Evolutionary conservation across 106 monocot genomes (phyloP).

Genomic region (Ottelia alismoides): DNA sequence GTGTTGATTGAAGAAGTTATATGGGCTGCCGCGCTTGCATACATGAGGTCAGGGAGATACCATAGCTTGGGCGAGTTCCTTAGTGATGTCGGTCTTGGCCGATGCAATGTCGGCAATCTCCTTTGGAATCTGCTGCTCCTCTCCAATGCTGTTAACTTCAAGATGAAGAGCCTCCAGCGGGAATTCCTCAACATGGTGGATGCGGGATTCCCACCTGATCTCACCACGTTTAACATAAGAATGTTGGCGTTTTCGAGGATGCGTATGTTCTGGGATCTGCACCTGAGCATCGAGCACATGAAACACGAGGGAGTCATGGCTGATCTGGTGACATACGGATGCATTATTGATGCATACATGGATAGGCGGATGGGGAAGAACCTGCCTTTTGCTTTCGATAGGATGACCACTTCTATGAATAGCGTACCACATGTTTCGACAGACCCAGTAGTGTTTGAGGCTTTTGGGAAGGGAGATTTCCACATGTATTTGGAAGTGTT

Average conservation of each 20-base stretch:
- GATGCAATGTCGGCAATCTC: conserved; percentile 72
- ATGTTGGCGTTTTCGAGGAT: conserved; percentile 78
- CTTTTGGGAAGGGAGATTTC: conserved; percentile 88
- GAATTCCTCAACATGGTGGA: conserved; percentile 75
- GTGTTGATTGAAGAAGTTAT: conserved; percentile 61
- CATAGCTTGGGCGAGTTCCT: conserved; percentile 70
- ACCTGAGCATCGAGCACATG: conserved; percentile 87
- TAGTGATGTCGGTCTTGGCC: conserved; percentile 55
- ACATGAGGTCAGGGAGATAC: conserved; percentile 49
- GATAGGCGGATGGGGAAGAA: conserved; percentile 71
- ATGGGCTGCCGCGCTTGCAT: conserved; percentile 43
- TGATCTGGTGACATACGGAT: conserved; percentile 88
- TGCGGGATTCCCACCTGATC: conserved; percentile 69
- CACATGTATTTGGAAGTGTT: conserved; percentile 62
- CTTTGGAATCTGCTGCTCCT: conserved; percentile 84
- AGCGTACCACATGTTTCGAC: conserved; percentile 40
- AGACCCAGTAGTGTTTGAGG: conserved; percentile 79
- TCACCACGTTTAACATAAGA: conserved; percentile 79
- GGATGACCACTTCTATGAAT: conserved; percentile 23
- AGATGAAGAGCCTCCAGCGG: conserved; percentile 92
- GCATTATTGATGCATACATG: conserved; percentile 73
- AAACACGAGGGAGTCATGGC: conserved; percentile 32
- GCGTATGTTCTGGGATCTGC: conserved; percentile 97
- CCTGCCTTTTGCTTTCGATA: conserved; percentile 45
- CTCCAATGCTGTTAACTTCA: conserved; percentile 86